These are phyloP conservation scores for Venustampulla echinocandica DNA, from an alignment of 495 filamentous ascomycete genomes.

Conservation along the genomic window DNA sequence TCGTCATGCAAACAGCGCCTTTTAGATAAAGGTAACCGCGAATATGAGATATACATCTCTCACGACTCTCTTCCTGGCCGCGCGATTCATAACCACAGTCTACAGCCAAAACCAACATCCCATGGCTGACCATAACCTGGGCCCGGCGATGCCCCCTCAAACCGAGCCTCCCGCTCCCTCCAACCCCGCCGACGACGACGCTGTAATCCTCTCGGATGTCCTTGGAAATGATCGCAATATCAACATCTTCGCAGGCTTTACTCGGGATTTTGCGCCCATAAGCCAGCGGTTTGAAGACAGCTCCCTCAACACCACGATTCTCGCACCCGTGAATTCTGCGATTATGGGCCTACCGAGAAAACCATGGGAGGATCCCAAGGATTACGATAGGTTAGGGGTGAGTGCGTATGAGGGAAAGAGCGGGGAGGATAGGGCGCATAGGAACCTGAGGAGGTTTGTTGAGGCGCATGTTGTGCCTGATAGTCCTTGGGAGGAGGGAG, in stretches of 20 bases:
- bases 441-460: slow-evolving; percentile 75
- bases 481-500: slow-evolving; percentile 71
- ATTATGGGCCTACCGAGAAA: slow-evolving; percentile 76
- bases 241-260: slow-evolving; percentile 82
- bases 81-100: slow-evolving; percentile 8
- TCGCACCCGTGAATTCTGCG: slow-evolving; percentile 78
- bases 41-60: slow-evolving; percentile 15
- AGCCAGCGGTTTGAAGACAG: slow-evolving; percentile 61
- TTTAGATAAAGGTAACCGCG: not conserved
- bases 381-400: slow-evolving; percentile 65
- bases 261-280: slow-evolving; percentile 68
- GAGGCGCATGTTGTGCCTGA: slow-evolving; percentile 73
- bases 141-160: slow-evolving; percentile 14
- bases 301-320: slow-evolving; percentile 70
- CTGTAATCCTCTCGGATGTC: slow-evolving; percentile 59
- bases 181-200: slow-evolving; percentile 10
- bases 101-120: slow-evolving; percentile 6
- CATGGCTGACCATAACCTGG: slow-evolving; percentile 13
- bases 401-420: slow-evolving; percentile 70
- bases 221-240: slow-evolving; percentile 73
- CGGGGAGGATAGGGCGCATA: slow-evolving; percentile 70
- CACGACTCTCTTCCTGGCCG: slow-evolving; percentile 11
- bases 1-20: too few relatives aligned
- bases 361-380: slow-evolving; percentile 85
- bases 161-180: slow-evolving; percentile 3